Conservation (phyloP, 2,329 filamentous ascomycete species). For the Fusarium concolor region DNA sequence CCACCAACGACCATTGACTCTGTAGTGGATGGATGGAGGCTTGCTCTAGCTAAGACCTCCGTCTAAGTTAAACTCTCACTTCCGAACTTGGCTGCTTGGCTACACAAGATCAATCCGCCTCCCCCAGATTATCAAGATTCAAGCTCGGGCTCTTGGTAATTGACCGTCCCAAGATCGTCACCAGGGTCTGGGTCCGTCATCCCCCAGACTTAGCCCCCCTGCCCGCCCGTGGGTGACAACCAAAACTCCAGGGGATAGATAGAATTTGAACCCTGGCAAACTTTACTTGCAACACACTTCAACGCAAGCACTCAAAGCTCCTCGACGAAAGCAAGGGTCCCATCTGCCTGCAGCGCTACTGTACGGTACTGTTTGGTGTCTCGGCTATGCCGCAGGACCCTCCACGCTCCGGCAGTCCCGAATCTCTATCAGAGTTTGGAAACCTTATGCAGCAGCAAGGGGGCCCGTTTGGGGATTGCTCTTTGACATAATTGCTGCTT, state of each 20-base stretch:
- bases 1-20: not conserved
- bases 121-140: constrained; percentile 1
- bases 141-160: constrained; percentile 17
- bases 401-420: constrained; percentile 34
- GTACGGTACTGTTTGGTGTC: constrained; percentile 12
- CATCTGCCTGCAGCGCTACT: constrained; percentile 15
- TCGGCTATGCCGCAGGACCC: constrained; percentile 31
- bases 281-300: not conserved
- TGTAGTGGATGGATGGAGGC: not conserved
- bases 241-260: constrained; percentile 3
- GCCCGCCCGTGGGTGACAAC: constrained; percentile 4
- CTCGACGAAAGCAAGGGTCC: constrained; percentile 13
- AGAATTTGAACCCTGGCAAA: constrained; percentile 20
- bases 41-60: not conserved
- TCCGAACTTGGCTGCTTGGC: not conserved
- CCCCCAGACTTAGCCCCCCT: constrained; percentile 20
- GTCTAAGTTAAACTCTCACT: not conserved
- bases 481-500: not conserved
- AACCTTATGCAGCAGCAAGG: not conserved
- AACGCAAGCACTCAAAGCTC: constrained; percentile 16
- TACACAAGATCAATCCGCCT: not conserved
- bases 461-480: not conserved
- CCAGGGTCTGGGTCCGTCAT: constrained; percentile 23
- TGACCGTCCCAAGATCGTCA: constrained; percentile 18
- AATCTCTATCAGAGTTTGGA: constrained; percentile 3